These are phyloP conservation scores for Saxophila tyrrhenica DNA, from an alignment of 495 filamentous ascomycete genomes.

Conservation along the genomic window DNA sequence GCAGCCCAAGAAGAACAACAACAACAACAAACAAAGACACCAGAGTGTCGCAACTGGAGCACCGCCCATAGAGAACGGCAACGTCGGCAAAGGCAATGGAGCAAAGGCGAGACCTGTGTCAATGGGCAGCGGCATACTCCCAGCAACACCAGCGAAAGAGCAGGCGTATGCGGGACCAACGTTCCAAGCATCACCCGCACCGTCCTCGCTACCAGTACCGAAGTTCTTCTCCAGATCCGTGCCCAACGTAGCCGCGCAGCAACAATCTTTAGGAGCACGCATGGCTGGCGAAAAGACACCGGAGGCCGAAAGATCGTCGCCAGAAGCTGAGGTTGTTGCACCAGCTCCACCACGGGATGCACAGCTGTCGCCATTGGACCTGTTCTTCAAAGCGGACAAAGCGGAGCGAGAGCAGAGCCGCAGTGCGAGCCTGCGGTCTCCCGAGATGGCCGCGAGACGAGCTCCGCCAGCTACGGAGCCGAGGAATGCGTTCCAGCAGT, in stretches of 20 bases:
- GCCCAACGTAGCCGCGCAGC: conserved; percentile 44
- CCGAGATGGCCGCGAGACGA: conserved; percentile 20
- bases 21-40: conserved; percentile 8
- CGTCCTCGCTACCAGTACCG: conserved; percentile 84
- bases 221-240: conserved; percentile 80
- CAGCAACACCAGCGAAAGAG: conserved; percentile 37
- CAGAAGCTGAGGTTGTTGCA: conserved; percentile 28
- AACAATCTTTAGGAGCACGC: conserved; percentile 31
- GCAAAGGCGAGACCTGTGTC: conserved; percentile 13
- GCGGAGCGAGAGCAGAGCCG: conserved; percentile 51
- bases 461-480: conserved; percentile 14
- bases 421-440: conserved; percentile 8
- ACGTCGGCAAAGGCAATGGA: conserved; percentile 2
- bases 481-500: conserved; percentile 27
- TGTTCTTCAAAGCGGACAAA: conserved; percentile 77
- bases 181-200: conserved; percentile 89
- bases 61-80: background rate
- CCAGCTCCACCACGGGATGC: conserved; percentile 32
- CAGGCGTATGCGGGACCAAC: conserved; percentile 81
- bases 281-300: conserved; percentile 30
- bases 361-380: conserved; percentile 70
- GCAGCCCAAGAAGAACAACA: conserved; percentile 4
- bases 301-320: conserved; percentile 14
- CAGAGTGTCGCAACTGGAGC: conserved; percentile 5
- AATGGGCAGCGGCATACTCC: conserved; percentile 21